Evolutionary conservation across 768 basidiomycete species (phyloP), one percentile per base, ranked within the genome.

Genomic region (Obba rivulosa): DNA sequence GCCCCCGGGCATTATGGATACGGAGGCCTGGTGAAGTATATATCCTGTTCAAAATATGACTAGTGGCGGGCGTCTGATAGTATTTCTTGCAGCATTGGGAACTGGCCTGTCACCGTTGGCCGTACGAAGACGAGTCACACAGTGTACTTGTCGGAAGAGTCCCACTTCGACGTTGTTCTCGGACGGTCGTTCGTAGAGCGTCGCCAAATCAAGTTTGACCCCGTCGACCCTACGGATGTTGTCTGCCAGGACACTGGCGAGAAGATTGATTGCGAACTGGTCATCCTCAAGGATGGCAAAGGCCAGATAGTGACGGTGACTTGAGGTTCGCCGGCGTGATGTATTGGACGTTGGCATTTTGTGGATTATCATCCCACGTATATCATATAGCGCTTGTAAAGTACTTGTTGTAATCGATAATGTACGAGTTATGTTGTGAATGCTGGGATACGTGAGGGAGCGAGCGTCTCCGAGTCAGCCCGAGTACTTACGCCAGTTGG

Each of bases 1-100:
- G 80, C 82, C 1, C 92, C 91, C 7, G 96, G 96, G 5, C 78
- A 85, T 51, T 92, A 94, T 57, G 95, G 96, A n/a, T 99, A 97
- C 62, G 78, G 83, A 8, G 94, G 95, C 3, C 74, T 91, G 8
- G 80, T 92, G 46, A 89, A 84, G 70, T 72, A 52, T 20, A 62
- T 59, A 41, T 21, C n/a, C 24, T 16, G 14, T 43, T 28, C 34
- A 11, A 8, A 5, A 37, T 5, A 31, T 23, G 18, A 11, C 10
- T 16, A 22, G 5, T 16, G 34, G 28, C 8, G n/a, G 28, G 21
- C 34, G 7, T 20, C 22, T 43, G 10, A 38, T 51, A 9, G 21
- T n/a, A 13, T 38, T 8, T 16, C 8, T 40, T 41, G 16, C 48
- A 74, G 71, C 62, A 80, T 94, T 20, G 93, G 93, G 13, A 76